Evolutionary conservation across 1,139 yeast species (phyloP).

Genomic region (Diutina sp.): DNA sequence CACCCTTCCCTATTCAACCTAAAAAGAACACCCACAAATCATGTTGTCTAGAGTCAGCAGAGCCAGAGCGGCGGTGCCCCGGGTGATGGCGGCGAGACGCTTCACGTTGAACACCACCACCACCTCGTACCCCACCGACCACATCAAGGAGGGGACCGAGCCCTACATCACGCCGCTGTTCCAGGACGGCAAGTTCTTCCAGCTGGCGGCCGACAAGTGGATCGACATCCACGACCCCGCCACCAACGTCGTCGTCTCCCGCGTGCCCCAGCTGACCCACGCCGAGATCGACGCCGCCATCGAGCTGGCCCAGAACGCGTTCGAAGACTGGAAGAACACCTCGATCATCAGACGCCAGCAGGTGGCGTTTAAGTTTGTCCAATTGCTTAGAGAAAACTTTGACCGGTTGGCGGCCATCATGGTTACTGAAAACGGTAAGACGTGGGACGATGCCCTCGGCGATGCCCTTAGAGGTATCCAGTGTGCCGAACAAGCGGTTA

Average conservation of each 20-base stretch:
- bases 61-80: constrained; percentile 3
- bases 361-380: constrained; percentile 60
- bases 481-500: constrained; percentile 63
- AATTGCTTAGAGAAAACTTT: constrained; percentile 54
- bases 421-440: constrained; percentile 73
- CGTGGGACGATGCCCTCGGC: constrained; percentile 66
- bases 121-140: constrained; percentile 32
- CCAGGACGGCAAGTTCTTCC: constrained; percentile 44
- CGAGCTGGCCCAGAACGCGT: constrained; percentile 50
- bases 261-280: constrained; percentile 63
- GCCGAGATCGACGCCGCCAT: constrained; percentile 59
- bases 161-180: constrained; percentile 45
- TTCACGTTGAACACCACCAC: constrained; percentile 20
- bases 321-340: constrained; percentile 44
- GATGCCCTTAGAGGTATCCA: constrained; percentile 74
- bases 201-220: constrained; percentile 48
- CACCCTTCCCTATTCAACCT: background rate
- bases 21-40: background rate
- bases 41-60: constrained; percentile 2
- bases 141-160: constrained; percentile 23
- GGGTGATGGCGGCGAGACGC: constrained; percentile 2
- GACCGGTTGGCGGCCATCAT: constrained; percentile 61
- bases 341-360: constrained; percentile 63
- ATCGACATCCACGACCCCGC: constrained; percentile 70
- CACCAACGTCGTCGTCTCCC: constrained; percentile 51